A percentile compares a stretch with the other conserved stretches of the same genome.
Conservation (phyloP, 1,284 basidiomycete genomes). For the Taiwanofungus camphoratus region DNA sequence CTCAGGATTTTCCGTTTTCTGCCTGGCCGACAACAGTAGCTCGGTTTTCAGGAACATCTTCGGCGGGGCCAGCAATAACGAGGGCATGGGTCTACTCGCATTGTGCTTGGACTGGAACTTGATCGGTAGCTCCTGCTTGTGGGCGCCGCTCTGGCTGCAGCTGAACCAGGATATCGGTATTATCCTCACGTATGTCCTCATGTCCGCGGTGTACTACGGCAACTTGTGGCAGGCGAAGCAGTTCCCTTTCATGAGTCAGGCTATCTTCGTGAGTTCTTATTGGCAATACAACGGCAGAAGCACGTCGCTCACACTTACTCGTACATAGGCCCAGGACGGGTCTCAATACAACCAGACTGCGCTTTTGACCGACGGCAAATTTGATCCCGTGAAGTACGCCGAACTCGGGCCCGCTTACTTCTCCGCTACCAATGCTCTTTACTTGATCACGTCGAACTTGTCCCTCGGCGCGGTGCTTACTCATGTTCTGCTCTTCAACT, state of each 20-base stretch:
- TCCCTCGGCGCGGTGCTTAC: slow-evolving; percentile 23
- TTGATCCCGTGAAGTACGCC: slow-evolving; percentile 21
- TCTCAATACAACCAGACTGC: slow-evolving; percentile 33
- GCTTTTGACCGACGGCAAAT: slow-evolving; percentile 32
- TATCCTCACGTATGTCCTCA: slow-evolving; percentile 19
- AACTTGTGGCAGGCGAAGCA: slow-evolving; percentile 32
- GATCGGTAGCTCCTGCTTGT: slow-evolving; percentile 39
- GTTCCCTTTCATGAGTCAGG: slow-evolving; percentile 40
- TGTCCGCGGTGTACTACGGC: slow-evolving; percentile 19
- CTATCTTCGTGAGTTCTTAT: slow-evolving; percentile 27
- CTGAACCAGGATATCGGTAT: slow-evolving; percentile 29
- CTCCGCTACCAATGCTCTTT: slow-evolving; percentile 27
- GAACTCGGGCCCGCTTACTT: slow-evolving; percentile 28
- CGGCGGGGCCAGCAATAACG: slow-evolving; percentile 40
- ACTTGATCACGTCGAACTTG: slow-evolving; percentile 26
- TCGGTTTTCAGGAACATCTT: slow-evolving; percentile 57
- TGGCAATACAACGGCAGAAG: neutral
- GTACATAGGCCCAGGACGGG: slow-evolving; percentile 28
- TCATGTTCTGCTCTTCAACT: slow-evolving; percentile 28
- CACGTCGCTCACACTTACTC: neutral
- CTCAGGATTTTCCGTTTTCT: slow-evolving; percentile 55
- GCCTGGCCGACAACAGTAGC: slow-evolving; percentile 45
- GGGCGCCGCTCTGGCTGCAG: slow-evolving; percentile 35
- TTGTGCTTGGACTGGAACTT: slow-evolving; percentile 56
- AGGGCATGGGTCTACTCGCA: slow-evolving; percentile 43